Conservation (phyloP, 2,329 filamentous ascomycete genomes). For the Aspergillus arachidicola region DNA sequence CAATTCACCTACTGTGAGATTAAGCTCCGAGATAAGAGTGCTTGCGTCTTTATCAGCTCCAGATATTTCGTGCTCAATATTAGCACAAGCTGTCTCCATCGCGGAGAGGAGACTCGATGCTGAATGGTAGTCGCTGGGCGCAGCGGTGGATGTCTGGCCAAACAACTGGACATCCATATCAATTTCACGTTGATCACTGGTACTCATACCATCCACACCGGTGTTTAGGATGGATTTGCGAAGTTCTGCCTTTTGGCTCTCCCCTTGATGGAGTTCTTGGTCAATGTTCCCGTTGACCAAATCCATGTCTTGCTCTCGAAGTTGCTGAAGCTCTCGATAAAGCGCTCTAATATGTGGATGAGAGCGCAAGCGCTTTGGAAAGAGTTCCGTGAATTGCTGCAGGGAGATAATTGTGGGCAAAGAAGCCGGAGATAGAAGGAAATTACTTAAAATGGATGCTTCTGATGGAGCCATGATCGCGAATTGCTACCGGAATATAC, state of each 20-base stretch:
- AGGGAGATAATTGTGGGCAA: slow-evolving; percentile 74
- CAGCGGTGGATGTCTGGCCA: slow-evolving; percentile 46
- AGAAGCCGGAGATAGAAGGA: slow-evolving; percentile 74
- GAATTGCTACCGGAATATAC: neutral
- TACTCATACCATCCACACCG: slow-evolving; percentile 36
- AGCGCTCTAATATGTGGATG: slow-evolving; percentile 70
- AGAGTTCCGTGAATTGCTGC: slow-evolving; percentile 73
- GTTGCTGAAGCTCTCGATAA: slow-evolving; percentile 77
- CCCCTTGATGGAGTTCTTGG: slow-evolving; percentile 38
- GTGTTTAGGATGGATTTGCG: slow-evolving; percentile 34
- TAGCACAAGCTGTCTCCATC: slow-evolving; percentile 66
- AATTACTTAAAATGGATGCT: slow-evolving; percentile 72
- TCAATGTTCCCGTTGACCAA: slow-evolving; percentile 60
- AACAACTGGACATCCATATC: slow-evolving; percentile 62
- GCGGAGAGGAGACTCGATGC: slow-evolving; percentile 67
- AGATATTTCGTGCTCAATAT: slow-evolving; percentile 69
- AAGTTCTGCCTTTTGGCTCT: slow-evolving; percentile 42
- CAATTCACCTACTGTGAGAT: slow-evolving; percentile 68
- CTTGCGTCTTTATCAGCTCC: slow-evolving; percentile 67
- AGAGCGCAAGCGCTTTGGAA: slow-evolving; percentile 67
- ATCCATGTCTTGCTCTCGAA: slow-evolving; percentile 71
- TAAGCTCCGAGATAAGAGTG: slow-evolving; percentile 62
- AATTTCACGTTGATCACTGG: slow-evolving; percentile 41
- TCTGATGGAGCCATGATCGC: slow-evolving; percentile 71
- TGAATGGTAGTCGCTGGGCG: slow-evolving; percentile 57